Conservation (phyloP, 164 flowering plant genomes). For the Litsea cubeba region DNA sequence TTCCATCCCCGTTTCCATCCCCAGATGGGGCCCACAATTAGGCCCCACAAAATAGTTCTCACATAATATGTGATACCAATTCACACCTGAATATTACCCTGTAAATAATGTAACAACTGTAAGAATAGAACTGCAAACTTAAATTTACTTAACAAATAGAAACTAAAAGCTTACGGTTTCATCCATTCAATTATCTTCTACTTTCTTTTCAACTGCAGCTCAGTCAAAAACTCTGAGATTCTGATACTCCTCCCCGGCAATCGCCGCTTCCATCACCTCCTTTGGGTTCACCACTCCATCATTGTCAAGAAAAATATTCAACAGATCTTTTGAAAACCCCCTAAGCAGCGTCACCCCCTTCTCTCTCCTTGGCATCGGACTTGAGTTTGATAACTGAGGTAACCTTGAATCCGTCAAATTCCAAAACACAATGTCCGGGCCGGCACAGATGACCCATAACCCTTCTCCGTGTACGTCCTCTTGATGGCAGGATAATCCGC, state of each 20-base stretch:
- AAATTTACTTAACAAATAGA: too few species aligned
- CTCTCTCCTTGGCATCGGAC: slow-evolving; percentile 20
- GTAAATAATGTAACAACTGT: too few species aligned
- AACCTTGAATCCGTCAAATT: slow-evolving; percentile 13
- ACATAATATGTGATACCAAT: too few species aligned
- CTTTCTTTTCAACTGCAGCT: slow-evolving; percentile 9
- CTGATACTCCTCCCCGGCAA: slow-evolving; percentile 30
- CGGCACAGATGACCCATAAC: slow-evolving; percentile 31
- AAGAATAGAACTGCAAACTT: too few species aligned
- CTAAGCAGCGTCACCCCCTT: slow-evolving; percentile 49
- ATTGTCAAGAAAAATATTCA: slow-evolving; percentile 38
- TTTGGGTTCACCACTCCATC: slow-evolving; percentile 33
- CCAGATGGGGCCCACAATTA: too few species aligned
- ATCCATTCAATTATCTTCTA: too few species aligned
- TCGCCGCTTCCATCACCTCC: slow-evolving; percentile 36
- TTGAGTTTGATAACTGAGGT: too few species aligned
- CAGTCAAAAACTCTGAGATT: slow-evolving; percentile 30
- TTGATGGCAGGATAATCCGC: slow-evolving; percentile 38
- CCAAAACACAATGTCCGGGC: slow-evolving; percentile 54
- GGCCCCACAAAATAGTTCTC: too few species aligned
- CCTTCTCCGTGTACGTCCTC: slow-evolving; percentile 32
- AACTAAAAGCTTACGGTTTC: too few species aligned
- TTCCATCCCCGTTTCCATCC: too few species aligned
- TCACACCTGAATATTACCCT: too few species aligned
- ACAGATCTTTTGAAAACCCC: slow-evolving; percentile 50